Conservation (phyloP, 1,284 basidiomycete genomes). For the Singerocomus inundabilis region DNA sequence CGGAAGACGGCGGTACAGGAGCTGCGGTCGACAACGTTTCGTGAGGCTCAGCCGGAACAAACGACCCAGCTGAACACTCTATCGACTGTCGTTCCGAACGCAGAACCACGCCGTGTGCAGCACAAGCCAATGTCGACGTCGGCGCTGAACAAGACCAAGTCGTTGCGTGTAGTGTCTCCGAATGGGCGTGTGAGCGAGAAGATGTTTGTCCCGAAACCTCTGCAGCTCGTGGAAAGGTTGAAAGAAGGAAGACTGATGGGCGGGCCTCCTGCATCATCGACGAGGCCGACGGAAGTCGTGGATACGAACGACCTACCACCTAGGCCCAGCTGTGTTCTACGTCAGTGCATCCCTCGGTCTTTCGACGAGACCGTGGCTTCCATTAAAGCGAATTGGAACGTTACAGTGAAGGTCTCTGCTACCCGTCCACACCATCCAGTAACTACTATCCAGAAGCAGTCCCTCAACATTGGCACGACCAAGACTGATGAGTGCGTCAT, state of each 20-base stretch:
- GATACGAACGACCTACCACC: not conserved
- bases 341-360: not conserved
- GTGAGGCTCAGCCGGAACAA: not conserved
- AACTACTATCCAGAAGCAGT: not conserved
- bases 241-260: not conserved
- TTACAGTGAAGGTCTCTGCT: not conserved
- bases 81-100: not conserved
- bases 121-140: not conserved
- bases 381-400: not conserved
- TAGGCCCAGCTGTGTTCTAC: conserved; percentile 7
- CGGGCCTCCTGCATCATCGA: too few species aligned
- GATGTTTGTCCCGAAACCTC: not conserved
- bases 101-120: not conserved
- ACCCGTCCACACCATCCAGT: not conserved
- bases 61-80: not conserved
- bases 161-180: not conserved
- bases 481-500: not conserved
- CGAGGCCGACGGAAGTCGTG: not conserved
- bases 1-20: not conserved
- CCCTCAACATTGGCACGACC: not conserved
- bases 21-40: not conserved
- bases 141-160: not conserved
- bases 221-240: not conserved
- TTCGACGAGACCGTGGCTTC: not conserved
- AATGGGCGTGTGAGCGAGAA: not conserved